Evolutionary conservation across 352 stramenopile genomes (phyloP).

Genomic region (Phytopythium boreale): DNA sequence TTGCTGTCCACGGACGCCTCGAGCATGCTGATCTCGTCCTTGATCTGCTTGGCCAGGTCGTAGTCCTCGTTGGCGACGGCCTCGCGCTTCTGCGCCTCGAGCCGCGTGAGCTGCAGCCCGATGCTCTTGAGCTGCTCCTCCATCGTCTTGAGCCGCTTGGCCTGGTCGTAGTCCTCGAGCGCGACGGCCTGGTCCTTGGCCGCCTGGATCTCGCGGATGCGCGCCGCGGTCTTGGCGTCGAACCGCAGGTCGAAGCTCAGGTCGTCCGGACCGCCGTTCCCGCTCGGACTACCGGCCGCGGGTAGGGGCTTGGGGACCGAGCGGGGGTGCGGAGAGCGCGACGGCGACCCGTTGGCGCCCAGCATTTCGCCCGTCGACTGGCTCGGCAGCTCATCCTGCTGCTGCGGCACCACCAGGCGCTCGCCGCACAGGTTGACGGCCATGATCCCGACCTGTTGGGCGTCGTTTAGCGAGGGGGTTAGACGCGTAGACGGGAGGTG

Average conservation of each 20-base stretch:
- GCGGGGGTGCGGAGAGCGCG: constrained; percentile 6
- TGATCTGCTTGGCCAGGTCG: constrained; percentile 88
- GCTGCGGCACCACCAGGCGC: constrained; percentile 18
- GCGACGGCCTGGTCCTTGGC: constrained; percentile 84
- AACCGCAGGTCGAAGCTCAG: constrained; percentile 87
- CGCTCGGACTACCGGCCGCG: not conserved
- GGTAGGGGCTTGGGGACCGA: constrained; percentile 24
- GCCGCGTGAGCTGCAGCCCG: constrained; percentile 79
- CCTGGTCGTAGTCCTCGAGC: constrained; percentile 90
- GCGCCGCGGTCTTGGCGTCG: constrained; percentile 83
- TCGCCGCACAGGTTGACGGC: constrained; percentile 87
- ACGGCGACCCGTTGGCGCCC: constrained; percentile 1
- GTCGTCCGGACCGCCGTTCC: constrained; percentile 31
- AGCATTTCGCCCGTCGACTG: constrained; percentile 44
- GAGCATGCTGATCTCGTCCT: constrained; percentile 80
- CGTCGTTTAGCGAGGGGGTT: not conserved
- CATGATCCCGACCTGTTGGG: constrained; percentile 75
- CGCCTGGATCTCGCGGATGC: constrained; percentile 86
- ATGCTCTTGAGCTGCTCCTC: constrained; percentile 90
- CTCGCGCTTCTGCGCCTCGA: constrained; percentile 86
- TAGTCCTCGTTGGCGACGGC: constrained; percentile 92
- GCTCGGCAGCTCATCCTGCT: constrained; percentile 38
- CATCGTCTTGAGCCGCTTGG: constrained; percentile 77
- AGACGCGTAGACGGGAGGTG: not conserved
- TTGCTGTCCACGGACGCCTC: constrained; percentile 61